phyloP scores from a whole-genome alignment of 495 filamentous ascomycete species.

The Hypoxylon fragiforme region DNA sequence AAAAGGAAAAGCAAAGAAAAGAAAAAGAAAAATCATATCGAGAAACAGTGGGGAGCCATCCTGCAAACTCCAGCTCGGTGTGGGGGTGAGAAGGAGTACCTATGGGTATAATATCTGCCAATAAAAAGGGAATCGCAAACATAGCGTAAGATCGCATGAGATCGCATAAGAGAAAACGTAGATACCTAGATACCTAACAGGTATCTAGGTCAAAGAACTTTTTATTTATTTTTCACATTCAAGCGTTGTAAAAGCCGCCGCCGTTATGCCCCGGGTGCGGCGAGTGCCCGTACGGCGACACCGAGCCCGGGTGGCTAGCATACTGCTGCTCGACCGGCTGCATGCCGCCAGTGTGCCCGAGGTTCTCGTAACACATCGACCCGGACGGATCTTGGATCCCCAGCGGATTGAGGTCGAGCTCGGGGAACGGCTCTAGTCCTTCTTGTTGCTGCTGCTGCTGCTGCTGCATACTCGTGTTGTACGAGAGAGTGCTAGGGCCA shows the following conservation, averaged over 20 bases:
- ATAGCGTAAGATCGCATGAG: too few species aligned
- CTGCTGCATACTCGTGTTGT: slow-evolving; percentile 9
- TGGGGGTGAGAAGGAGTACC: too few species aligned
- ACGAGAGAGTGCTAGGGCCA: too few species aligned
- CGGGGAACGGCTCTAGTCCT: slow-evolving; percentile 43
- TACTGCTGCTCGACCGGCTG: slow-evolving; percentile 42
- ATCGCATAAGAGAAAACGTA: slow-evolving; percentile 19
- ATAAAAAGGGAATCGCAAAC: slow-evolving; percentile 24
- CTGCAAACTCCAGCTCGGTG: slow-evolving; percentile 21
- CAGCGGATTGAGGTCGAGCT: slow-evolving; percentile 39
- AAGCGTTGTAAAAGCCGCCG: slow-evolving; percentile 40
- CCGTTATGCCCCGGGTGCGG: slow-evolving; percentile 42
- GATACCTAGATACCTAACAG: too few species aligned
- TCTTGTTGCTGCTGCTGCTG: slow-evolving; percentile 21
- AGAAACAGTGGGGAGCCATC: slow-evolving; percentile 1
- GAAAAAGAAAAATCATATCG: not conserved
- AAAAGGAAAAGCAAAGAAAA: slow-evolving; percentile 2
- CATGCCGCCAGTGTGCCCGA: slow-evolving; percentile 35
- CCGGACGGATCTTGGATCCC: slow-evolving; percentile 43
- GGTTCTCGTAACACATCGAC: slow-evolving; percentile 31
- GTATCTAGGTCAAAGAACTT: too few species aligned
- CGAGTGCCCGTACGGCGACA: slow-evolving; percentile 47
- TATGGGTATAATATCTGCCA: slow-evolving; percentile 22
- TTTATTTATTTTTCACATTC: too few species aligned
- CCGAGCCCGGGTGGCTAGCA: slow-evolving; percentile 43